Evolutionary conservation across 208 protist genomes (phyloP), one percentile per base, ranked within the genome.

Genomic region (Leishmania lainsoni): DNA sequence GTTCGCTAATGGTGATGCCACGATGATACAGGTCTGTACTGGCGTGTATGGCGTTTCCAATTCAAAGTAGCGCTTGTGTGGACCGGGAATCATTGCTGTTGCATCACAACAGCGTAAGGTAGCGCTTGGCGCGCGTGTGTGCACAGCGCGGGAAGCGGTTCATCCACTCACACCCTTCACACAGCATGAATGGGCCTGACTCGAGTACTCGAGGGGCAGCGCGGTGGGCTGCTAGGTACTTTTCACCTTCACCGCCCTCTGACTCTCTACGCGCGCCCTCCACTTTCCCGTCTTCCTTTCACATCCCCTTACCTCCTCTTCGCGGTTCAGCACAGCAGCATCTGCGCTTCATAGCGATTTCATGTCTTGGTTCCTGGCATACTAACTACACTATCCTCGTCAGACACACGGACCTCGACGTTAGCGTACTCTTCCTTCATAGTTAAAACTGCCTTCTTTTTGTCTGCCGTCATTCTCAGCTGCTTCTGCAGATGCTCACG

Each of bases 401-500:
- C 17, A 12, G n/a, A 73, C 12, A 73, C 22, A 52, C 22, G 35
- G 8, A 52, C 5, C 8, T 52, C 2, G 68, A 4, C 42, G 22
- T 49, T 12, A 51, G 22, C 8, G 16, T 6, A 8, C 22, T 48
- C 59, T 22, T 22, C 26, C 42, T 73, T 73, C 68, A 52, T 45
- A 26, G 10, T 35, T 49, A 10, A 73, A 12, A 26, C 39, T 52
- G 42, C 68, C 20, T 2, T n/a, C 45, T 51, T 45, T 52, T 17
- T 0, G 68, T 32, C 22, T 54, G 20, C 42, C 68, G 39, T 16
- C 5, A 98, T 97, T 94, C 83, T 52, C 42, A 3, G 20, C 39
- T 73, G 42, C 29, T 6, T 45, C 22, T 48, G 68, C 42, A 12
- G 42, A 73, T 73, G 68, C n/a, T 98, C 29, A 98, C 95, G 0